These are phyloP conservation scores for Pichia sp. DNA, from an alignment of 1,139 yeast genomes.

Conservation along the genomic window DNA sequence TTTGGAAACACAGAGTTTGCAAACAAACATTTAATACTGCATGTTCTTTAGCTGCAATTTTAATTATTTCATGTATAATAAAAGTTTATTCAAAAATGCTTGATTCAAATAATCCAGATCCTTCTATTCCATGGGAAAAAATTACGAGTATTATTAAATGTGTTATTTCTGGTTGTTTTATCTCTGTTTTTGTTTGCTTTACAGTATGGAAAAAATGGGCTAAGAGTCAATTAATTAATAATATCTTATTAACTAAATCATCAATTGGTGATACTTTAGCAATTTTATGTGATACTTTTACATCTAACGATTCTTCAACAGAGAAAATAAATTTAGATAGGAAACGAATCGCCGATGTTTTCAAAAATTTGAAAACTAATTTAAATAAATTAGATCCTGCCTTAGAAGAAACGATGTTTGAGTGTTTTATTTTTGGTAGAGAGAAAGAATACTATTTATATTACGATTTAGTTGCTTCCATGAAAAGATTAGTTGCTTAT, in stretches of 20 bases:
- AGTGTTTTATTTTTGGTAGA: conserved; percentile 47
- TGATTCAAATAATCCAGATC: conserved; percentile 39
- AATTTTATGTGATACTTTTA: conserved; percentile 13
- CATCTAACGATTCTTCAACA: conserved; percentile 1
- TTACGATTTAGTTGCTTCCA: conserved; percentile 43
- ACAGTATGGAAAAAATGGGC: conserved; percentile 37
- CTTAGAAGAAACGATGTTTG: conserved; percentile 60
- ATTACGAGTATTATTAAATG: conserved; percentile 52
- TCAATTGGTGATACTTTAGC: conserved; percentile 12
- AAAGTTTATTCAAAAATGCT: conserved; percentile 47
- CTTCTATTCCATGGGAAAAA: conserved; percentile 40
- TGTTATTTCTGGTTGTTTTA: conserved; percentile 55
- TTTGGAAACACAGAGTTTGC: conserved; percentile 59
- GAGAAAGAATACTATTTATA: conserved; percentile 47
- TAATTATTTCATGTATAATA: conserved; percentile 65
- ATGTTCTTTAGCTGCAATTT: conserved; percentile 69
- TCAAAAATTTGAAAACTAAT: conserved; percentile 10
- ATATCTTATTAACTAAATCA: conserved; percentile 31
- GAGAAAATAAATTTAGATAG: conserved; percentile 6
- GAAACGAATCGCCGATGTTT: neutral
- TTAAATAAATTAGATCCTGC: conserved; percentile 32
- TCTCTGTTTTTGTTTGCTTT: conserved; percentile 56
- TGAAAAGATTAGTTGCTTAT: conserved; percentile 49
- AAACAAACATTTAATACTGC: conserved; percentile 76
- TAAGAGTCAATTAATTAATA: conserved; percentile 5